phyloP scores from a whole-genome alignment of 345 rosid species.

The Syzygium oleosum region DNA sequence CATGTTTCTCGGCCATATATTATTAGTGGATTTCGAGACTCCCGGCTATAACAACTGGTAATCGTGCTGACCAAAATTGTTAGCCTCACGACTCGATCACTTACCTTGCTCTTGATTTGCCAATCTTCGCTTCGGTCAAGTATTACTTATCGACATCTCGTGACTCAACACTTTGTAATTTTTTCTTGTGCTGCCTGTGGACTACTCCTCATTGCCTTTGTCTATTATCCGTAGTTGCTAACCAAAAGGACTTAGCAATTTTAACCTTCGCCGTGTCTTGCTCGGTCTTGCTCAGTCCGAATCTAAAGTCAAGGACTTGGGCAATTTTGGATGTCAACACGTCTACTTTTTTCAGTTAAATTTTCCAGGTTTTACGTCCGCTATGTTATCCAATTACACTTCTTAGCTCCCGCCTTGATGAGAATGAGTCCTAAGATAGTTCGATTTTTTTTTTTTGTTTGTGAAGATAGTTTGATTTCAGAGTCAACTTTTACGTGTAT shows the following conservation, averaged over 20 bases:
- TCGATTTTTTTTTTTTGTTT: too few relatives aligned
- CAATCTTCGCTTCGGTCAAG: neutral
- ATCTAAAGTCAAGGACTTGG: neutral
- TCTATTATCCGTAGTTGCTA: neutral
- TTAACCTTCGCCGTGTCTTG: neutral
- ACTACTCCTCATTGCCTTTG: neutral
- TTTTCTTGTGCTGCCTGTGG: neutral
- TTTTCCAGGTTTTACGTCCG: neutral
- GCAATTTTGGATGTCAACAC: neutral
- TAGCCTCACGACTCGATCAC: neutral
- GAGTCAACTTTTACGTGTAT: neutral
- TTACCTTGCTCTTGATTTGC: neutral
- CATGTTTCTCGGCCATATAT: too few relatives aligned
- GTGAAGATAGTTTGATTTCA: neutral
- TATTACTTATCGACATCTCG: neutral
- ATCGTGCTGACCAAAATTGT: neutral
- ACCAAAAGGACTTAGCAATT: neutral
- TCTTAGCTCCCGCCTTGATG: neutral
- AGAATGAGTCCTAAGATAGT: neutral
- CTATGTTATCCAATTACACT: neutral
- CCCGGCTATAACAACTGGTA: accelerated
- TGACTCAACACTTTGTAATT: neutral
- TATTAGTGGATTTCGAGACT: neutral
- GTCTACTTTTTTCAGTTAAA: neutral
- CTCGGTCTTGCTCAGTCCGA: neutral